Conservation (phyloP, 305 asterid species). For the Nicotiana rustica region DNA sequence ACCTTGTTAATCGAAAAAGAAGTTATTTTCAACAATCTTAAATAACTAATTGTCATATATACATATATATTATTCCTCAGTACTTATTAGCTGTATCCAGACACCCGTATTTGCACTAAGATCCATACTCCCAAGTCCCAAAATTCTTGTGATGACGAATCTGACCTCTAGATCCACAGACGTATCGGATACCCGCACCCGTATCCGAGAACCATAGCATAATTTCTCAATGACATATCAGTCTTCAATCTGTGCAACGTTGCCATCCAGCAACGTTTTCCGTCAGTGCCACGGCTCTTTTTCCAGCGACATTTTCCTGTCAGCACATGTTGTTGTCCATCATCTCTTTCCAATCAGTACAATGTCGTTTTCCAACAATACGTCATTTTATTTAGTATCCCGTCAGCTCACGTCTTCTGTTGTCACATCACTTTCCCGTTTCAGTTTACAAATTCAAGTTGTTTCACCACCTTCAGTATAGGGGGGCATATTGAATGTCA, state of each 20-base stretch:
- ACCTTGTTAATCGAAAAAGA: too few relatives aligned
- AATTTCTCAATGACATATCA: constrained; percentile 3
- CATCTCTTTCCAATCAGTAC: constrained; percentile 1
- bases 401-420: neutral
- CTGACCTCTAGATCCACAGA: too few relatives aligned
- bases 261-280: neutral
- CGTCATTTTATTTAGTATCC: constrained; percentile 2
- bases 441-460: constrained; percentile 13
- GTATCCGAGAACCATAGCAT: too few relatives aligned
- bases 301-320: neutral
- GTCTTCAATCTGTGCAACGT: neutral
- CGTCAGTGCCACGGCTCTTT: neutral
- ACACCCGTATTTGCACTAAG: too few relatives aligned
- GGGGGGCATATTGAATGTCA: constrained; percentile 27
- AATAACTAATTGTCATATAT: too few relatives aligned
- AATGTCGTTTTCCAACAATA: neutral
- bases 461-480: constrained; percentile 21
- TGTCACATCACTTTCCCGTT: constrained; percentile 20
- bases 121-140: too few relatives aligned
- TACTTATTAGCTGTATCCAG: too few relatives aligned
- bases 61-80: too few relatives aligned
- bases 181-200: too few relatives aligned
- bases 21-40: too few relatives aligned
- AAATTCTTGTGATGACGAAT: too few relatives aligned
- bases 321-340: neutral